phyloP scores from a whole-genome alignment of 352 stramenopile species.

The Bremia lactucae region DNA sequence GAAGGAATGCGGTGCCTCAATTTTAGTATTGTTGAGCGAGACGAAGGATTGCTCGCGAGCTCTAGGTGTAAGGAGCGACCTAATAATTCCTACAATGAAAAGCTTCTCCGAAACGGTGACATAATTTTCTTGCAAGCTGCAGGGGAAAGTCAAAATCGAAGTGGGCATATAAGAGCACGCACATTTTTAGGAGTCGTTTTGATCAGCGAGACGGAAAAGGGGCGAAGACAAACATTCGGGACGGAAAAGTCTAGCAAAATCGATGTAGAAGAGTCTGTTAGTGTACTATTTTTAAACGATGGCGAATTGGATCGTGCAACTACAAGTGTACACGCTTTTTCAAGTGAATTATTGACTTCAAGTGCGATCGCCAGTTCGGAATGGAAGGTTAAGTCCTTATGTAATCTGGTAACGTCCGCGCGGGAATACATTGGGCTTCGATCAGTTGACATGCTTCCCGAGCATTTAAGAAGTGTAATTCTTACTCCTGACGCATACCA shows the following conservation, averaged over 20 bases:
- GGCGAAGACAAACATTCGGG: constrained; percentile 31
- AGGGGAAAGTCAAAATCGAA: constrained; percentile 21
- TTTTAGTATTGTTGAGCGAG: constrained; percentile 56
- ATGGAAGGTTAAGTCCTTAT: constrained; percentile 65
- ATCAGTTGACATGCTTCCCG: constrained; percentile 75
- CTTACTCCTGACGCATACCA: constrained; percentile 72
- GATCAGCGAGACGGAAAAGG: constrained; percentile 64
- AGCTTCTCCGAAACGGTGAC: constrained; percentile 73
- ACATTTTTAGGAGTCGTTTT: constrained; percentile 68
- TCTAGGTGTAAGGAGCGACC: constrained; percentile 19
- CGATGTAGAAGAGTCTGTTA: constrained; percentile 56
- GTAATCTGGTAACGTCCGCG: constrained; percentile 68
- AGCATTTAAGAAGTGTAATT: constrained; percentile 70
- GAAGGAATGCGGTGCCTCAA: constrained; percentile 77
- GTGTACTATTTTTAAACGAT: constrained; percentile 74
- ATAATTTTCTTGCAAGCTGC: constrained; percentile 53
- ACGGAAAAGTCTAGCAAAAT: constrained; percentile 32
- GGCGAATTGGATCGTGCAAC: constrained; percentile 65
- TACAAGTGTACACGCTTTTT: constrained; percentile 44
- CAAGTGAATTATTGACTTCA: constrained; percentile 51
- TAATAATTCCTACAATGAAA: constrained; percentile 32
- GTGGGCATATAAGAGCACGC: constrained; percentile 32
- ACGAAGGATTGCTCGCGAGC: constrained; percentile 19
- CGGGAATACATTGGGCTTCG: constrained; percentile 78
- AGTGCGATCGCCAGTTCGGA: constrained; percentile 57